Percentiles rank a stretch among this genome's conserved stretches.
Conservation (phyloP, 345 rosid genomes). For the Brassica juncea region DNA sequence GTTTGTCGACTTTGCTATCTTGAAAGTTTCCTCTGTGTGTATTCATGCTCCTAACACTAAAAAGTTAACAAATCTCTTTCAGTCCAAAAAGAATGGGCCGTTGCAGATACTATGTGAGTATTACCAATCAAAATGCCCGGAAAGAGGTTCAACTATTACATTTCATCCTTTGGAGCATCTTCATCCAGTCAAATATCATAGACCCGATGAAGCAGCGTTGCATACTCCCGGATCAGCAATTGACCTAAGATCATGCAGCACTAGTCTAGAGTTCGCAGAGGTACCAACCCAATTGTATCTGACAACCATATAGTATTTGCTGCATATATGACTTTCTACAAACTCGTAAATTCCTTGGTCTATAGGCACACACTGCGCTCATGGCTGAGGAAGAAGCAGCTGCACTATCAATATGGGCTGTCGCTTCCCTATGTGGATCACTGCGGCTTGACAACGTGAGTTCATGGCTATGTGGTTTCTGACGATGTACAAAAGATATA, state of each 20-base stretch:
- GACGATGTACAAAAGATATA: background rate
- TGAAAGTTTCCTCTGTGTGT: constrained; percentile 4
- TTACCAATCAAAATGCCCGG: constrained; percentile 60
- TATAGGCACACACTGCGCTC: constrained; percentile 73
- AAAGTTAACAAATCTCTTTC: constrained; percentile 32
- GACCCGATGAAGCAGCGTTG: constrained; percentile 64
- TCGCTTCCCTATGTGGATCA: constrained; percentile 88
- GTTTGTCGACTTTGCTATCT: constrained; percentile 44
- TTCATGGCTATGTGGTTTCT: constrained; percentile 12
- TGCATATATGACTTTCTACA: constrained; percentile 6
- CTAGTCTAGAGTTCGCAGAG: constrained; percentile 80
- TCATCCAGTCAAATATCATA: constrained; percentile 75
- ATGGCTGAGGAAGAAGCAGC: constrained; percentile 88
- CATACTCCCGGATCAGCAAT: constrained; percentile 64
- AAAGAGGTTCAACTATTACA: constrained; percentile 67
- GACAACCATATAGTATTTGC: constrained; percentile 6
- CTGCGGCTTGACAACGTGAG: constrained; percentile 85
- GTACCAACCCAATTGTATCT: constrained; percentile 41
- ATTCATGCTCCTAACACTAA: background rate
- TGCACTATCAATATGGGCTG: constrained; percentile 85
- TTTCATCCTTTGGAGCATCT: constrained; percentile 94
- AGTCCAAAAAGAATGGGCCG: constrained; percentile 80
- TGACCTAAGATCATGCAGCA: constrained; percentile 66
- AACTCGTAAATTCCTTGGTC: constrained; percentile 28
- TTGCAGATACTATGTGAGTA: constrained; percentile 81